Conservation (phyloP, 805 yeast species). For the Pichia heedii region DNA sequence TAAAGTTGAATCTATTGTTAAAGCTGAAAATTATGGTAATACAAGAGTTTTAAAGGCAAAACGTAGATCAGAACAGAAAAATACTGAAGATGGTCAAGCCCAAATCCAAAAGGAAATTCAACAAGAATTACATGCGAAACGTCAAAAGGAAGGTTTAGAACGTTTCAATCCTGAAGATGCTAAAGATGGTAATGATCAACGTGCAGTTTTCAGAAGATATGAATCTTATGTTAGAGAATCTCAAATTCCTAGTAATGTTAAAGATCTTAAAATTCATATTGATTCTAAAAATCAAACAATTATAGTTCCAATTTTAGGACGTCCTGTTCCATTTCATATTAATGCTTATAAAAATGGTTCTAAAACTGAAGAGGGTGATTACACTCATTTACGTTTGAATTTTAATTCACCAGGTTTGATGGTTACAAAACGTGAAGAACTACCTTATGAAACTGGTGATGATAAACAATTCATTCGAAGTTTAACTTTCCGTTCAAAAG, state of each 20-base stretch:
- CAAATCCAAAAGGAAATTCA: conserved; percentile 78
- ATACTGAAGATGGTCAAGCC: conserved; percentile 70
- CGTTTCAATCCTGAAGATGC: conserved; percentile 77
- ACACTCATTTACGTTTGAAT: conserved; percentile 80
- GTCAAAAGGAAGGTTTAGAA: conserved; percentile 80
- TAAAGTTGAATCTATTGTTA: conserved; percentile 3
- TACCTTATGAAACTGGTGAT: conserved; percentile 85
- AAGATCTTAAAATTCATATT: conserved; percentile 78
- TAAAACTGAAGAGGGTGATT: conserved; percentile 93
- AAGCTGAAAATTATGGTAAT: conserved; percentile 22
- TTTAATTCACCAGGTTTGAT: conserved; percentile 78
- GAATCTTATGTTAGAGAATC: conserved; percentile 92
- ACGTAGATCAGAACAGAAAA: conserved; percentile 65
- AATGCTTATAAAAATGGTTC: conserved; percentile 91
- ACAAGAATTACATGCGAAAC: conserved; percentile 68
- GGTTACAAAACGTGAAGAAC: conserved; percentile 57
- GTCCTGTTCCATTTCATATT: conserved; percentile 97
- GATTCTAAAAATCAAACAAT: conserved; percentile 85
- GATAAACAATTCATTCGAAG: conserved; percentile 82
- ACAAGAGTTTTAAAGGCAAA: conserved; percentile 72
- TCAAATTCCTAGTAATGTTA: conserved; percentile 77
- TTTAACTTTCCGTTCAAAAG: conserved; percentile 80
- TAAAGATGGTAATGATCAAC: conserved; percentile 47
- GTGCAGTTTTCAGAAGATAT: conserved; percentile 78
- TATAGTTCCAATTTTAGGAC: conserved; percentile 82